Conservation (phyloP, 441 rosid genomes). For the Populus tomentosa region DNA sequence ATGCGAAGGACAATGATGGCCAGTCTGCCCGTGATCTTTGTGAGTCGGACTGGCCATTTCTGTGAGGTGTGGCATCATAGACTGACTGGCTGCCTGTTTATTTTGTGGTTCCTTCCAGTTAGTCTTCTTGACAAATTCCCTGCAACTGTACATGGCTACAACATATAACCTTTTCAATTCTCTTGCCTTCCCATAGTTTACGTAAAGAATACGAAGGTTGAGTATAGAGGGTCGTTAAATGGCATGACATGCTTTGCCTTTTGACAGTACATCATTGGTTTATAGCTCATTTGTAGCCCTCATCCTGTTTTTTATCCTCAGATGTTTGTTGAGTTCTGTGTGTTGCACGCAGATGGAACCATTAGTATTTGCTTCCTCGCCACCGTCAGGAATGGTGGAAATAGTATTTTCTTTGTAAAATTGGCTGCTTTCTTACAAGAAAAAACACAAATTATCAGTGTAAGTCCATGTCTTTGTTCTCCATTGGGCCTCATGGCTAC, state of each 20-base stretch:
- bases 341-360: neutral
- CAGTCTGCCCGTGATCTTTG: slow-evolving; percentile 59
- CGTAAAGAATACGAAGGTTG: neutral
- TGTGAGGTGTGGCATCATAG: slow-evolving; percentile 27
- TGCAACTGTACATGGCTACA: slow-evolving; percentile 24
- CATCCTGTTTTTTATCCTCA: neutral
- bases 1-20: slow-evolving; percentile 69
- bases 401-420: too few relatives aligned
- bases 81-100: slow-evolving; percentile 16
- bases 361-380: neutral
- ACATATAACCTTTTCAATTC: slow-evolving; percentile 3
- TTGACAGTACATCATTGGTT: neutral
- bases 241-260: neutral
- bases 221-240: neutral
- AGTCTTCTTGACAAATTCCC: slow-evolving; percentile 5
- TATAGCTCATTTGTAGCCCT: neutral
- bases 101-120: slow-evolving; percentile 7
- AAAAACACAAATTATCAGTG: neutral
- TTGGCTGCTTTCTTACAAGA: neutral
- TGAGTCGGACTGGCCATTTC: slow-evolving; percentile 67
- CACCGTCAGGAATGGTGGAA: neutral
- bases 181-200: neutral
- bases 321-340: too few relatives aligned
- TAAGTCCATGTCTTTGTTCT: neutral
- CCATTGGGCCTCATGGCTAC: neutral